phyloP scores from a whole-genome alignment of 148 eudicot species.

The Fallopia convolvulus region DNA sequence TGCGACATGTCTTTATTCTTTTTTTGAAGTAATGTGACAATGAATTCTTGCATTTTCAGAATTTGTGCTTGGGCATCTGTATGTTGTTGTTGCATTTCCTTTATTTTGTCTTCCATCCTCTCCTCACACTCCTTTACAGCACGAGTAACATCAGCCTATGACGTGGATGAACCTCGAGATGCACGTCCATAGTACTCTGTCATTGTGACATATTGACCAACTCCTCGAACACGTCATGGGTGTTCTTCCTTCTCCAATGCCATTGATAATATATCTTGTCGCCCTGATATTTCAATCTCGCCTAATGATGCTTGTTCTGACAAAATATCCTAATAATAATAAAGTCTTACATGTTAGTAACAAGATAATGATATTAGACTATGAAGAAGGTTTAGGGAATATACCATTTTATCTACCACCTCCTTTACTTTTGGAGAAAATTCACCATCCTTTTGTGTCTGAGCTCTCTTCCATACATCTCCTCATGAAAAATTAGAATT shows the following conservation, averaged over 20 bases:
- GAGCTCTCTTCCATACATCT: neutral
- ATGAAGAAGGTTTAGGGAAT: neutral
- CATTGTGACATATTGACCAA: no score
- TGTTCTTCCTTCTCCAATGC: no score
- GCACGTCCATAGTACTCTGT: no score
- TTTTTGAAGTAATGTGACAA: neutral
- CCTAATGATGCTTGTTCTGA: neutral
- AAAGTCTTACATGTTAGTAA: neutral
- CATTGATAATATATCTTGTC: no score
- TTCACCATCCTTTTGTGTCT: neutral
- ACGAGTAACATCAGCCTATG: no score
- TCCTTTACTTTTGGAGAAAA: neutral
- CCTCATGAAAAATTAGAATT: neutral
- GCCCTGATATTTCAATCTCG: neutral
- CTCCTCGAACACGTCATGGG: no score
- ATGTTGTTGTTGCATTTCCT: no score
- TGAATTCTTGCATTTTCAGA: no score
- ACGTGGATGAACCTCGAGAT: no score
- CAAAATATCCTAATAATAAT: neutral
- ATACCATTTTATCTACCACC: neutral
- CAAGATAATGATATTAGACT: neutral
- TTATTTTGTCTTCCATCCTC: no score
- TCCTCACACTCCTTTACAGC: no score
- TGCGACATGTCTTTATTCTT: neutral
- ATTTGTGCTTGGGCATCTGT: no score